Evolutionary conservation across 805 yeast genomes (phyloP).

Genomic region (Kockiozyma suomiensis): DNA sequence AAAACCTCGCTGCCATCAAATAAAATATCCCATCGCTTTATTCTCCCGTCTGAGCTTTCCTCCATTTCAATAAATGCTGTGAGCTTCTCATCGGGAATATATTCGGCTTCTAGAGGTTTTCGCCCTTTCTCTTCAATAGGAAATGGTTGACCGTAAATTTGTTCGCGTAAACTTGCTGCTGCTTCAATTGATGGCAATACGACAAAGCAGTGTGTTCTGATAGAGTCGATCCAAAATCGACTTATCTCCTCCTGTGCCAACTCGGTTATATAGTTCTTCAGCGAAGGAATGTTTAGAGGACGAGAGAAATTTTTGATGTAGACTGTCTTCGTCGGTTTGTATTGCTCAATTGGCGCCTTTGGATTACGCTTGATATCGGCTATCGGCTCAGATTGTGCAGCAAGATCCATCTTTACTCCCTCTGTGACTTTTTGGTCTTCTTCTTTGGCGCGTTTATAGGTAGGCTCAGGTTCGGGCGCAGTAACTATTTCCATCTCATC

Average conservation of each 20-base stretch:
- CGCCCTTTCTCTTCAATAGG: conserved; percentile 30
- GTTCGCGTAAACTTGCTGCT: conserved; percentile 23
- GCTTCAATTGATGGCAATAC: conserved; percentile 3
- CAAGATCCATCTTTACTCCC: not conserved
- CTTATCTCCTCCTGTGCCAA: conserved; percentile 7
- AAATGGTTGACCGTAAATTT: conserved; percentile 16
- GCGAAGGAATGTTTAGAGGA: conserved; percentile 24
- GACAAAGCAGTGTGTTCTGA: conserved; percentile 31
- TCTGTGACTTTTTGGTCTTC: not conserved
- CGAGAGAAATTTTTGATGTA: conserved; percentile 29
- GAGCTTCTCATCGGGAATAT: conserved; percentile 25
- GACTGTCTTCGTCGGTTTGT: conserved; percentile 14
- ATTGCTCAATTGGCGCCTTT: conserved; percentile 3
- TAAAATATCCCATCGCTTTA: conserved; percentile 22
- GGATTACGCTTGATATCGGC: conserved; percentile 6
- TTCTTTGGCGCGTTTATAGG: conserved; percentile 2
- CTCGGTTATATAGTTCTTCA: conserved; percentile 11
- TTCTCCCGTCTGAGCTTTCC: conserved; percentile 13
- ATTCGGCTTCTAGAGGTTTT: conserved; percentile 11
- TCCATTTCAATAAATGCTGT: conserved; percentile 24
- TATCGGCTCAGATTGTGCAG: not conserved
- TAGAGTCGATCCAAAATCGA: conserved; percentile 28
- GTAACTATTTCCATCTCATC: not conserved
- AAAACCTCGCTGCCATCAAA: conserved; percentile 9
- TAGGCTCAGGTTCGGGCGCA: not conserved